A percentile compares a stretch with the other conserved stretches of the same genome.
Conservation (phyloP, 139 green algal genomes). For the Mesostigma viride region DNA sequence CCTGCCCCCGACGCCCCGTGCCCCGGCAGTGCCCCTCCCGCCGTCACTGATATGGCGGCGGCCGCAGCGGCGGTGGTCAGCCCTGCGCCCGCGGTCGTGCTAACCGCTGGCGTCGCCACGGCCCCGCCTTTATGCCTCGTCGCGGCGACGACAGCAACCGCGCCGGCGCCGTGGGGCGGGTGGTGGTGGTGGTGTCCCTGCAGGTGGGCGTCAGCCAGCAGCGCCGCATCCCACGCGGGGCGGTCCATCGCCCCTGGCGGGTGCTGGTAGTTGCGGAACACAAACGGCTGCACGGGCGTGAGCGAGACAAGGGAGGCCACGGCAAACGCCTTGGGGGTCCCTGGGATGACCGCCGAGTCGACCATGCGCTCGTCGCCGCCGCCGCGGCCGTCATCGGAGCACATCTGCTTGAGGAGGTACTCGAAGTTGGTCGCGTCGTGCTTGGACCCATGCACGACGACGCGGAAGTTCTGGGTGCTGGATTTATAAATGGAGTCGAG, state of each 20-base stretch:
- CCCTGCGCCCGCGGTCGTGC: too few species aligned
- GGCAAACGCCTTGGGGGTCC: constrained; percentile 36
- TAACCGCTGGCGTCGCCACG: too few species aligned
- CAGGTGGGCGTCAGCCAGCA: too few species aligned
- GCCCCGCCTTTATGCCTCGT: too few species aligned
- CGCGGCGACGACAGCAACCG: not conserved
- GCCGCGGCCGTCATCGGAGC: constrained; percentile 41
- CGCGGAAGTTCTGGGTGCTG: constrained; percentile 47
- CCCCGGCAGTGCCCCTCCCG: too few species aligned
- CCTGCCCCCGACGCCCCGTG: too few species aligned
- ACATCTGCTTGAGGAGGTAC: constrained; percentile 43
- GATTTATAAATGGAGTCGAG: constrained; percentile 46
- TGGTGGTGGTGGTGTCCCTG: too few species aligned
- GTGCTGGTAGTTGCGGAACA: constrained; percentile 81
- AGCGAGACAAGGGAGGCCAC: constrained; percentile 68
- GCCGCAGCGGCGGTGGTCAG: too few species aligned
- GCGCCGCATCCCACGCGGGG: not conserved
- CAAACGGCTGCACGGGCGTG: constrained; percentile 61
- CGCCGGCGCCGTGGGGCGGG: too few species aligned
- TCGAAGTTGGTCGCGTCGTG: constrained; percentile 83
- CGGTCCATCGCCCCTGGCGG: too few species aligned
- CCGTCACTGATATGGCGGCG: too few species aligned
- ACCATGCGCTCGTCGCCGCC: not conserved
- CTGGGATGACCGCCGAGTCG: constrained; percentile 12
- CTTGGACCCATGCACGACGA: constrained; percentile 70